Base-by-base conservation (phyloP, 2,329 filamentous ascomycete species). In the Chaetomiaceae sp. region DNA sequence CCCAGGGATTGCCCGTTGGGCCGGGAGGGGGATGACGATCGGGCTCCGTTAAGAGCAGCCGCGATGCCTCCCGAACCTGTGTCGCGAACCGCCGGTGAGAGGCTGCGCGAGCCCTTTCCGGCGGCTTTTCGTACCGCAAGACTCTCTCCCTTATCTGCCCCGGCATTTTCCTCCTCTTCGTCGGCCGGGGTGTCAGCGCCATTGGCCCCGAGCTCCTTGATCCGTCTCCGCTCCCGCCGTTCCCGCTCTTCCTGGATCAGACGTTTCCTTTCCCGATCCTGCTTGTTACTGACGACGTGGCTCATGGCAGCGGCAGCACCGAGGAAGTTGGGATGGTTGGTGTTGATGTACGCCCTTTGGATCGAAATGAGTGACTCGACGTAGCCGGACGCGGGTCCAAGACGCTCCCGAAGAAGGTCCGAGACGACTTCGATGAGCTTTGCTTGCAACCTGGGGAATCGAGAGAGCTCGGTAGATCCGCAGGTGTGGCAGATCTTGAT, bases 401-500 rank as follows among this genome's bases (percentile, higher is more conserved):
- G 77, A 54, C 92, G 82, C 72, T 99, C 93, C 48, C 93, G 85
- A 45, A 99, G 77, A 39, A 99, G 82, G 66, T 99, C 93, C 6
- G 93, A 97, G 2, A 99, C 93, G 16, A 96, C 92, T 70, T 99
- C 93, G 57, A 99, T 99, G 38, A 99, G 83, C 72, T 97, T 97
- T 46, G 85, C 93, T 71, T 99, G 93, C 47, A 99, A 76, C 55
- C 93, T 83, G 12, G 93, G 93, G 68, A 92, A 99, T 56, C 93
- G 81, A 47, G 89, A 87, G 17, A 99, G 81, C 68, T 99, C 93
- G 14, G 87, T 95, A 2, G 90, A 96, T 55, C 93, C 93, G 70
- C 93, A 99, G 1, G 93, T 99, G 68, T 99, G 93, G 72, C 93
- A 96, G 60, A 99, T 97, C 73, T 99, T 99, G 74, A 99, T 99